A percentile compares a stretch with the other conserved stretches of the same genome.
phyloP scores from a whole-genome alignment of 768 basidiomycete species.

The Pulveroboletus sp. region DNA sequence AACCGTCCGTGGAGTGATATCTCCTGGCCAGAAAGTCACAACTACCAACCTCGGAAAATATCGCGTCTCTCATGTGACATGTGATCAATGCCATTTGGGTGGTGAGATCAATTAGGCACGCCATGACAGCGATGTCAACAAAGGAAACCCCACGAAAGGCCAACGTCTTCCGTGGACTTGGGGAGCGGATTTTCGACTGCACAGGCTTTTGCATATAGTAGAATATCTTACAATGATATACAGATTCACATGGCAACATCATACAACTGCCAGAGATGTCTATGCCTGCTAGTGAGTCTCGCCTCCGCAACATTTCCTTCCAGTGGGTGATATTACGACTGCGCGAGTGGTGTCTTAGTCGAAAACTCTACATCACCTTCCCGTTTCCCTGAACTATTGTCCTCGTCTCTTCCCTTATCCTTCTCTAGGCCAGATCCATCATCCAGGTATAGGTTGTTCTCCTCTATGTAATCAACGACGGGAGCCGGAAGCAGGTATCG shows the following conservation, averaged over 20 bases:
- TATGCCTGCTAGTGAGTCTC: neutral
- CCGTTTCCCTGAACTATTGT: slow-evolving; percentile 26
- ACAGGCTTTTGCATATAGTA: neutral
- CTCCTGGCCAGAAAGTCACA: too few relatives aligned
- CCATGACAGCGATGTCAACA: too few relatives aligned
- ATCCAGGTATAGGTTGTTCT: slow-evolving; percentile 72
- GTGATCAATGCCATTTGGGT: too few relatives aligned
- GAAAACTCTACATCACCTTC: slow-evolving; percentile 18
- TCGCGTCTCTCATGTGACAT: too few relatives aligned
- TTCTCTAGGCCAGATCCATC: slow-evolving; percentile 40
- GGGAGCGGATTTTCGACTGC: neutral
- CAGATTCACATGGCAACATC: neutral
- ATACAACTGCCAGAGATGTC: slow-evolving; percentile 1
- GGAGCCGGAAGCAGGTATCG: slow-evolving; percentile 87
- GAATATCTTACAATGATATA: neutral
- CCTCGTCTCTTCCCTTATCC: slow-evolving; percentile 39
- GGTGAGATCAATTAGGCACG: too few relatives aligned
- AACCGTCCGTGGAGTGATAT: too few relatives aligned
- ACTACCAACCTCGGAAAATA: too few relatives aligned
- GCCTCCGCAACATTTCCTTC: neutral
- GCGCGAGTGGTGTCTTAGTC: slow-evolving; percentile 8
- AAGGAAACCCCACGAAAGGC: too few relatives aligned
- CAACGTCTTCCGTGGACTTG: too few relatives aligned
- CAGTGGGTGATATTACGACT: slow-evolving; percentile 1
- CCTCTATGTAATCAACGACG: slow-evolving; percentile 93